Percentiles rank a stretch among this genome's conserved stretches.
phyloP scores from a whole-genome alignment of 1,284 basidiomycete genomes.

The Malassezia equina region DNA sequence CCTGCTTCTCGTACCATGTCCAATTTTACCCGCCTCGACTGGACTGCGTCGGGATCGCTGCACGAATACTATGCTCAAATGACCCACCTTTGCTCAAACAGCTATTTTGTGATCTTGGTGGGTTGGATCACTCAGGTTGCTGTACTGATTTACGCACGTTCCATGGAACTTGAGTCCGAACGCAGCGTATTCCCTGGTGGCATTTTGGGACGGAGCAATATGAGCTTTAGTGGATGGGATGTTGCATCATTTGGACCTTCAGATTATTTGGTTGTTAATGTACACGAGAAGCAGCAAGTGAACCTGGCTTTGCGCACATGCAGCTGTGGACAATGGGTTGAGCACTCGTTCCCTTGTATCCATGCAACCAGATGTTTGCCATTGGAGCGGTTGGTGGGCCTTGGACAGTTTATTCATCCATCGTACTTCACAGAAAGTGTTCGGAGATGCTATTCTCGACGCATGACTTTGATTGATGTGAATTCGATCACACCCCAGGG shows the following conservation, averaged over 20 bases:
- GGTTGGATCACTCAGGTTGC: slow-evolving; percentile 18
- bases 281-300: slow-evolving; percentile 18
- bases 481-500: slow-evolving; percentile 3
- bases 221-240: slow-evolving; percentile 10
- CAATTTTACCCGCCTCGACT: slow-evolving; percentile 5
- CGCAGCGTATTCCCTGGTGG: slow-evolving; percentile 15
- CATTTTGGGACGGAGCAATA: slow-evolving; percentile 5
- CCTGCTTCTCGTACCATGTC: slow-evolving; percentile 8
- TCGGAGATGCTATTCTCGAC: slow-evolving; percentile 15
- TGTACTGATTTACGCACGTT: slow-evolving; percentile 15
- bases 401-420: slow-evolving; percentile 18
- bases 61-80: slow-evolving; percentile 16
- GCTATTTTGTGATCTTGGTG: slow-evolving; percentile 16
- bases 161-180: slow-evolving; percentile 14
- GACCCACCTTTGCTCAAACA: slow-evolving; percentile 10
- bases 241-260: slow-evolving; percentile 16
- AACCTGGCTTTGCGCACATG: slow-evolving; percentile 16
- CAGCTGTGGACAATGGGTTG: slow-evolving; percentile 15
- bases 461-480: slow-evolving; percentile 14
- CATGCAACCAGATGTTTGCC: slow-evolving; percentile 16
- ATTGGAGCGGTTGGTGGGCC: slow-evolving; percentile 12
- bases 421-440: slow-evolving; percentile 17
- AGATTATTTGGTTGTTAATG: slow-evolving; percentile 17
- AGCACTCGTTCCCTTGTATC: slow-evolving; percentile 16
- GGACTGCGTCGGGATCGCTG: slow-evolving; percentile 13